Evolutionary conservation across 2,329 filamentous ascomycete genomes (phyloP).

Genomic region (Verticillium isaacii): DNA sequence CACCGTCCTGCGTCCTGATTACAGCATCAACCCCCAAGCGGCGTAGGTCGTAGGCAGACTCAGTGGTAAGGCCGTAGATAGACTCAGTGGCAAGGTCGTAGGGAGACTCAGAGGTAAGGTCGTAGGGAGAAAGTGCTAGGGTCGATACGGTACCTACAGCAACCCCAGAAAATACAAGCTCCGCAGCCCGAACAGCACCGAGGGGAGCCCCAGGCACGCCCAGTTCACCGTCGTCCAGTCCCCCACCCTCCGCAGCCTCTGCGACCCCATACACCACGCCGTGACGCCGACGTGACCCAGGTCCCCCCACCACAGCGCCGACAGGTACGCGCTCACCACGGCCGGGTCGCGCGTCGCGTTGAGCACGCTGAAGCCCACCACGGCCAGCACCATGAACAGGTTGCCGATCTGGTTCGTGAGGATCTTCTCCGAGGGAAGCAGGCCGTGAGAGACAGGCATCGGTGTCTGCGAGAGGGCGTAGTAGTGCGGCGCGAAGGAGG

Average conservation of each 20-base stretch:
- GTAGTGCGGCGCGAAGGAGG: slow-evolving; percentile 1
- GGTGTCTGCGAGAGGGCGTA: slow-evolving; percentile 1
- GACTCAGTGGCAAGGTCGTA: too few relatives aligned
- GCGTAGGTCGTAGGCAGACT: too few relatives aligned
- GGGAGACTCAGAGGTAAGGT: too few relatives aligned
- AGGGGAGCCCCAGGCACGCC: not conserved
- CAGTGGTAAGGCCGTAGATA: too few relatives aligned
- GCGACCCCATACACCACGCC: not conserved
- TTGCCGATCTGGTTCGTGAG: not conserved
- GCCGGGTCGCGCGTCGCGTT: not conserved
- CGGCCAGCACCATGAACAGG: not conserved
- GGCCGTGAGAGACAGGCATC: not conserved
- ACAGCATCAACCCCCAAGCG: too few relatives aligned
- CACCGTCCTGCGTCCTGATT: too few relatives aligned
- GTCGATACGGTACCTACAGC: too few relatives aligned
- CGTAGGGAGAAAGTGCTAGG: too few relatives aligned
- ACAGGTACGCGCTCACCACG: not conserved
- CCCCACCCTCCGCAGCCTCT: not conserved
- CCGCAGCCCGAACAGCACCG: not conserved
- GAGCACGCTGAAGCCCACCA: not conserved
- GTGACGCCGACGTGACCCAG: slow-evolving; percentile 1
- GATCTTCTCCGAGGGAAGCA: not conserved
- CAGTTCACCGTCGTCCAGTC: slow-evolving; percentile 1
- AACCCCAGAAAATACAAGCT: too few relatives aligned
- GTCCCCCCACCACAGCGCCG: slow-evolving; percentile 1